These are phyloP conservation scores for Leccinellum albellum DNA, from an alignment of 768 basidiomycete genomes.

Conservation along the genomic window DNA sequence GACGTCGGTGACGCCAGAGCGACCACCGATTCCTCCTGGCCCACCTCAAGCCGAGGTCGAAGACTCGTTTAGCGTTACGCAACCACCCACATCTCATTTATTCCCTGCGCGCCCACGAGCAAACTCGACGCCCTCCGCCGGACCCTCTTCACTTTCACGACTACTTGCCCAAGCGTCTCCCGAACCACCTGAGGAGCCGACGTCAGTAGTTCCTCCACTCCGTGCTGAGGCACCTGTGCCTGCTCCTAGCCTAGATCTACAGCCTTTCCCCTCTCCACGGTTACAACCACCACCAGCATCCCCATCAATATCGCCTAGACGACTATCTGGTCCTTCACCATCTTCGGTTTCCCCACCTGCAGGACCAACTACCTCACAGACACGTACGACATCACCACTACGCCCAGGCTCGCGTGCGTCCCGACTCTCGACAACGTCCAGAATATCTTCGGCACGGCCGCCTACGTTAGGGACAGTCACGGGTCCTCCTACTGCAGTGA, in stretches of 20 bases:
- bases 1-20: slow-evolving; percentile 7
- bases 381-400: slow-evolving; percentile 49
- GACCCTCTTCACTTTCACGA: slow-evolving; percentile 77
- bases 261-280: slow-evolving; percentile 26
- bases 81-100: slow-evolving; percentile 63
- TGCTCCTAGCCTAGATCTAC: not conserved
- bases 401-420: slow-evolving; percentile 74
- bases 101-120: slow-evolving; percentile 62
- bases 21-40: slow-evolving; percentile 40
- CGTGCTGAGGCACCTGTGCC: slow-evolving; percentile 33
- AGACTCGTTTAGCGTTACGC: slow-evolving; percentile 62
- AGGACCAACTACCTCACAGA: slow-evolving; percentile 32
- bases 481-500: slow-evolving; percentile 40
- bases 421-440: slow-evolving; percentile 63
- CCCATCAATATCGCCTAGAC: slow-evolving; percentile 1
- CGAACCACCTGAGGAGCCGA: slow-evolving; percentile 31
- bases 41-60: slow-evolving; percentile 72
- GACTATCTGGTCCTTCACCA: slow-evolving; percentile 1
- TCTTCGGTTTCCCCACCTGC: slow-evolving; percentile 22
- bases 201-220: slow-evolving; percentile 28
- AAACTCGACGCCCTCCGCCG: slow-evolving; percentile 64
- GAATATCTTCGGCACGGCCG: slow-evolving; percentile 60
- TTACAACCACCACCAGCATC: slow-evolving; percentile 34
- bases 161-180: slow-evolving; percentile 69
- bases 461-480: slow-evolving; percentile 53